Percentiles rank a stretch among this genome's conserved stretches.
Conservation (phyloP, 495 filamentous ascomycete species). For the Oleoguttula mirabilis region DNA sequence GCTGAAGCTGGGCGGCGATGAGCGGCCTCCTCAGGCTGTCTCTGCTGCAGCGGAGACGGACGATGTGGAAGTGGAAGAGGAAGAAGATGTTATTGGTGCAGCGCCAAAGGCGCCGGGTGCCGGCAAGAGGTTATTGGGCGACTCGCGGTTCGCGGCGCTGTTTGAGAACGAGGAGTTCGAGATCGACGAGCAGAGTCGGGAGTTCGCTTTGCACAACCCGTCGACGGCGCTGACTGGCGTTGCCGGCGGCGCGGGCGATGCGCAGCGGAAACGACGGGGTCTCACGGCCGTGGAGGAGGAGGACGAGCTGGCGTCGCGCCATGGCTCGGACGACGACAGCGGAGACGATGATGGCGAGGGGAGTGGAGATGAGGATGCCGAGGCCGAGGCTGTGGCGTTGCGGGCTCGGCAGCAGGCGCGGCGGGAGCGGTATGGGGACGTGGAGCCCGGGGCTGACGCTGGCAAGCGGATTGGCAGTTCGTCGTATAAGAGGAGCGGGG, state of each 20-base stretch:
- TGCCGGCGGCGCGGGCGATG: conserved; percentile 20
- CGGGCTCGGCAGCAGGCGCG: conserved; percentile 6
- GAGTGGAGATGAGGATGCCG: conserved; percentile 32
- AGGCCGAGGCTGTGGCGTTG: conserved; percentile 25
- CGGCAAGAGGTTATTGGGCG: conserved; percentile 54
- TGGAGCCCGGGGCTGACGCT: conserved; percentile 13
- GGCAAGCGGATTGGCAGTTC: conserved; percentile 49
- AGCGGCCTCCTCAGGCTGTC: neutral
- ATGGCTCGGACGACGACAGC: conserved; percentile 1
- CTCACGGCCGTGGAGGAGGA: conserved; percentile 62
- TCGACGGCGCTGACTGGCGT: conserved; percentile 41
- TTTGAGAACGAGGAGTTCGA: conserved; percentile 91
- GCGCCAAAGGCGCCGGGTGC: conserved; percentile 5
- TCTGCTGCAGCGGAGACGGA: conserved; percentile 30
- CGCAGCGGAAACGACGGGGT: conserved; percentile 36
- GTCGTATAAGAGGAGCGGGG: conserved; percentile 46
- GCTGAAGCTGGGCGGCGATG: conserved; percentile 40
- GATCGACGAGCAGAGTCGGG: conserved; percentile 77
- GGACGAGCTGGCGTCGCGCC: conserved; percentile 38
- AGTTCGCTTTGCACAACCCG: conserved; percentile 80
- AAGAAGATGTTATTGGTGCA: conserved; percentile 7
- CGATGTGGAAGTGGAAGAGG: conserved; percentile 16
- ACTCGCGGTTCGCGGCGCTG: conserved; percentile 63
- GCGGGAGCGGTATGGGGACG: conserved; percentile 27
- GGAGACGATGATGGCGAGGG: conserved; percentile 16